Evolutionary conservation across 768 basidiomycete genomes (phyloP), one percentile per base, ranked within the genome.

Genomic region (Gautieria morchelliformis): DNA sequence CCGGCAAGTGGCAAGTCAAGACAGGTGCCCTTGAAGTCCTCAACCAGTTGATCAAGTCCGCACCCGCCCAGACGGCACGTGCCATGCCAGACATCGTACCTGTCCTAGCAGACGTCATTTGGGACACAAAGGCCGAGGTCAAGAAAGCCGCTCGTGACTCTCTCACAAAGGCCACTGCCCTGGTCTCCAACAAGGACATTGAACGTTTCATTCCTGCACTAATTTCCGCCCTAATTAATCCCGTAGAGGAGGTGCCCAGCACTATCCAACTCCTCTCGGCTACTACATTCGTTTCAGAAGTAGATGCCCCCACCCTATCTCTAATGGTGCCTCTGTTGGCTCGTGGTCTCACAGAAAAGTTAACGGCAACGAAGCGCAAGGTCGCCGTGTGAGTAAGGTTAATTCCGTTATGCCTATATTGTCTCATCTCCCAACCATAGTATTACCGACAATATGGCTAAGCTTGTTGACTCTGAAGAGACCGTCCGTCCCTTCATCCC

Each of bases 211-310:
- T 98, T 80, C 92, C 91, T 65, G 94, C 94, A 71, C 84, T 99
- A 67, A 94, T 97, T 74, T 93, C 95, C 73, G 87, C 92, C 71
- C 79, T 98, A 68, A 93, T 97, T 76, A 94, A 99, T 81, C 96
- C 96, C 66, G 93, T 96, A 63, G 95, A 99, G 78, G 96, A 99
- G 84, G 94, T 97, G 58, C 89, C 94, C 66, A 87, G 84, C 66
- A 96, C 93, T 67, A 90, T 97, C 67, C 80, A 81, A 61, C 88
- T 95, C 75, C 92, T 96, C 74, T 93, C 94, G 73, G 84, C 94
- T 58, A 97, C 94, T 74, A 97, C 94, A 72, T 97, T 96, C 85
- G 94, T 97, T 90, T 91, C 94, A 53, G 94, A 97, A 80, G 94
- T 97, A 74, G 94, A 96, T 67, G 93, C 93, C 51, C 81, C 93